Percentiles rank a stretch among this genome's conserved stretches.
Conservation (phyloP, 805 yeast species). For the Cephaloascus fragrans region DNA sequence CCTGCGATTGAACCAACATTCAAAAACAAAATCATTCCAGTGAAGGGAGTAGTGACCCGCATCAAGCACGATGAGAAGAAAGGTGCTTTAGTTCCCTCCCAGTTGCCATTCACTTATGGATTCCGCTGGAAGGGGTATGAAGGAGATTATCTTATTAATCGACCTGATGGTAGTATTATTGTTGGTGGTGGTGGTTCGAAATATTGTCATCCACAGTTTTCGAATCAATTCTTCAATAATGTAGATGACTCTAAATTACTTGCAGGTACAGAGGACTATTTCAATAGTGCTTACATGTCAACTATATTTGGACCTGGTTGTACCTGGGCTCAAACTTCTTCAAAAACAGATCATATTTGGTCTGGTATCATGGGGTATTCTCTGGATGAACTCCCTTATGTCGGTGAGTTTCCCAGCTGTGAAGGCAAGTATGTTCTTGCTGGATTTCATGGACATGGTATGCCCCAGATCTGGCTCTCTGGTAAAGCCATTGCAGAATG, state of each 20-base stretch:
- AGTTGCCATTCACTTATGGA: neutral
- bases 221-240: conserved; percentile 1
- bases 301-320: conserved; percentile 1
- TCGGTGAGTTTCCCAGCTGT: conserved; percentile 4
- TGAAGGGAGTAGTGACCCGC: conserved; percentile 18
- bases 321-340: conserved; percentile 3
- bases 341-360: conserved; percentile 5
- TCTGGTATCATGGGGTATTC: conserved; percentile 9
- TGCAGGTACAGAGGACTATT: conserved; percentile 3
- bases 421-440: conserved; percentile 5
- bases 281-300: conserved; percentile 3
- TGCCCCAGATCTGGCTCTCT: conserved; percentile 7
- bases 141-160: conserved; percentile 5
- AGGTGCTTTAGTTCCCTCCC: neutral
- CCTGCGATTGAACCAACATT: conserved; percentile 15
- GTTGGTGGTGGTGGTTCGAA: conserved; percentile 5
- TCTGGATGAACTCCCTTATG: conserved; percentile 8
- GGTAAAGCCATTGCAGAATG: conserved; percentile 6
- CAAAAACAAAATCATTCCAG: conserved; percentile 19
- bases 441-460: conserved; percentile 9
- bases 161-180: conserved; percentile 5
- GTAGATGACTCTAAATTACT: conserved; percentile 5
- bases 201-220: neutral
- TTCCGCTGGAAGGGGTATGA: neutral
- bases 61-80: neutral